Base-by-base conservation (phyloP, 345 rosid genomes). In the Melaleuca alternifolia region DNA sequence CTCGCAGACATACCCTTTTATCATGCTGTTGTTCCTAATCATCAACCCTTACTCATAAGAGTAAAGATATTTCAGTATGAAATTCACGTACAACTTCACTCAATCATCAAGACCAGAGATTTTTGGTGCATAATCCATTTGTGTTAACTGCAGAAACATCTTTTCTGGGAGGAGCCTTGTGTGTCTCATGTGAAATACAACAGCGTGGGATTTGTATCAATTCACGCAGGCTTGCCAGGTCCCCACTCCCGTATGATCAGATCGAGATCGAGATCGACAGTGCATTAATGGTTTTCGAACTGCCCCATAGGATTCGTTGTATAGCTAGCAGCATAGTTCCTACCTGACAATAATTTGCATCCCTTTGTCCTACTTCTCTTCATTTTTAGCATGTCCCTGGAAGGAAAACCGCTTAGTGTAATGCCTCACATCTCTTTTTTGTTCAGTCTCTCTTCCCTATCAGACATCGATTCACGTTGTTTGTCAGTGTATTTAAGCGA, bases 91-190 rank as follows among this genome's bases (percentile, higher is more conserved):
- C 79, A 20, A 23, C 24, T 8, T 65, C 18, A 23, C 79, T 65
- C 79, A 65, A 65, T 51, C 84, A 8, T 83, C 44, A 15, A 71
- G 44, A 71, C 26, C 76, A 51, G 18, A 30, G 12, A 12, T 54
- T 71, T 52, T 76, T 21, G 28, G n/a, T 85, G 50, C 33, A 37
- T 62, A 46, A 85, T 41, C 52, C 9, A 20, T 57, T 26, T 75
- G 50, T 41, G 52, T 21, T 50, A 82, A 44, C 54, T 83, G 89
- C 90, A 91, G 92, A 81, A 83, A 88, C 65, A 41, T 88, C 46
- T 88, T 89, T 30, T 54, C 87, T 23, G 88, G 91, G 86, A 89
- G 90, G 88, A 86, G 87, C 86, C 87, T 89, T 14, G 82, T 89
- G 71, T 88, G 90, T 54, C 86, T 87, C 53, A 83, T 86, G 83